Percentiles rank a stretch among this genome's conserved stretches.
These are phyloP conservation scores for Brachypodium distachyon DNA, from an alignment of 202 grass and related monocot genomes.

Conservation along the genomic window DNA sequence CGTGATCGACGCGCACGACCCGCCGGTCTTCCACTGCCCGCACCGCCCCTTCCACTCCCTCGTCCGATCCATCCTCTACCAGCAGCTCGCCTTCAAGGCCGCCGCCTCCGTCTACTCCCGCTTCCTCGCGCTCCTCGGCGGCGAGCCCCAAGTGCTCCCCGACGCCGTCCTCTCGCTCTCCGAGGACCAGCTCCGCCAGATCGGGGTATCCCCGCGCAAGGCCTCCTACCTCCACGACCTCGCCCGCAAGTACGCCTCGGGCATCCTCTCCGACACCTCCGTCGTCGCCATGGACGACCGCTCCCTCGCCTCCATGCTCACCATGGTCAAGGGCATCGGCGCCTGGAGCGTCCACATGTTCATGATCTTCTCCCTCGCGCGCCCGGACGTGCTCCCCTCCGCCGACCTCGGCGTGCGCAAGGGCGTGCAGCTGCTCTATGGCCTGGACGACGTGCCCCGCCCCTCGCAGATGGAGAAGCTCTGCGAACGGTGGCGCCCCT, in stretches of 20 bases:
- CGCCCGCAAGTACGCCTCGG: constrained; percentile 66
- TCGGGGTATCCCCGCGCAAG: constrained; percentile 87
- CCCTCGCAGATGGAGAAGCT: constrained; percentile 89
- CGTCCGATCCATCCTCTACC: constrained; percentile 86
- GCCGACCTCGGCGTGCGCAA: constrained; percentile 84
- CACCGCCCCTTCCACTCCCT: constrained; percentile 96
- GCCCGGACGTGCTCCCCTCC: constrained; percentile 83
- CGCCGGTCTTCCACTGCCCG: constrained; percentile 72
- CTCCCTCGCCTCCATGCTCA: constrained; percentile 90
- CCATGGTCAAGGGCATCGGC: constrained; percentile 98
- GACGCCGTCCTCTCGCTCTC: constrained; percentile 74
- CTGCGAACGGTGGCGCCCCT: constrained; percentile 81
- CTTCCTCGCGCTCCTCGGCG: constrained; percentile 74
- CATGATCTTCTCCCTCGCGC: constrained; percentile 95
- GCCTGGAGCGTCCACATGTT: constrained; percentile 99
- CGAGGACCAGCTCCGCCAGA: constrained; percentile 80
- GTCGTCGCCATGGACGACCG: constrained; percentile 87
- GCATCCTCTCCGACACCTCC: constrained; percentile 78
- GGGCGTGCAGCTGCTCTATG: constrained; percentile 86
- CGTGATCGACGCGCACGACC: constrained; percentile 80
- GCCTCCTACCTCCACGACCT: constrained; percentile 92
- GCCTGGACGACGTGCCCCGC: constrained; percentile 62
- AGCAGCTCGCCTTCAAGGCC: constrained; percentile 98
- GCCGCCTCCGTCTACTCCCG: constrained; percentile 82
- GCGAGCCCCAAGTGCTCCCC: constrained; percentile 62